Evolutionary conservation across 148 eudicot genomes (phyloP).

Genomic region (Nepenthes gracilis): DNA sequence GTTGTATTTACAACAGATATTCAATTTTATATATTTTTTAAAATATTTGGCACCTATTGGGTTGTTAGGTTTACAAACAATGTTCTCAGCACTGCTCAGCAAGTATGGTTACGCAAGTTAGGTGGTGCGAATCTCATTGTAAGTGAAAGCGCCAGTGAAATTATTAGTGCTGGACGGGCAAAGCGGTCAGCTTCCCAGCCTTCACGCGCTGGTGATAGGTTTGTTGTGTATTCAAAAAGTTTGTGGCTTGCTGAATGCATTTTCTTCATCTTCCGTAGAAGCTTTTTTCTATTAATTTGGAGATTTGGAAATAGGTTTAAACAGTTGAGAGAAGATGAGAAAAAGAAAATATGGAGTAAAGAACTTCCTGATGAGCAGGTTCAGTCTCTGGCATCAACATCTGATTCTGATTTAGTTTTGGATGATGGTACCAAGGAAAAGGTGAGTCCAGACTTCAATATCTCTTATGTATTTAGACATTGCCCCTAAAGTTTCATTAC

Average conservation of each 20-base stretch:
- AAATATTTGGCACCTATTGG: neutral
- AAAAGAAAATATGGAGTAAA: constrained; percentile 34
- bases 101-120: constrained; percentile 77
- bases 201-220: constrained; percentile 66
- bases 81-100: constrained; percentile 94
- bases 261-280: constrained; percentile 9
- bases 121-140: constrained; percentile 94
- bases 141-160: constrained; percentile 64
- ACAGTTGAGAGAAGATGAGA: constrained; percentile 54
- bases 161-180: constrained; percentile 90
- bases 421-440: constrained; percentile 40
- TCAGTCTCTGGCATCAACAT: constrained; percentile 28
- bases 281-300: constrained; percentile 5
- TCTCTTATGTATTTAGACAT: neutral
- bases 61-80: constrained; percentile 81
- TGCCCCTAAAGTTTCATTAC: neutral
- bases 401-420: constrained; percentile 42
- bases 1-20: too few species aligned
- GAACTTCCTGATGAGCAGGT: constrained; percentile 38
- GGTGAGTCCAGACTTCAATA: constrained; percentile 24
- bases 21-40: too few species aligned
- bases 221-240: constrained; percentile 8
- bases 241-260: neutral
- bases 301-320: constrained; percentile 36
- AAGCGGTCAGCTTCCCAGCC: constrained; percentile 55